These are phyloP conservation scores for Ceratobasidium papillatum DNA, from an alignment of 1,284 basidiomycete species.

Conservation along the genomic window DNA sequence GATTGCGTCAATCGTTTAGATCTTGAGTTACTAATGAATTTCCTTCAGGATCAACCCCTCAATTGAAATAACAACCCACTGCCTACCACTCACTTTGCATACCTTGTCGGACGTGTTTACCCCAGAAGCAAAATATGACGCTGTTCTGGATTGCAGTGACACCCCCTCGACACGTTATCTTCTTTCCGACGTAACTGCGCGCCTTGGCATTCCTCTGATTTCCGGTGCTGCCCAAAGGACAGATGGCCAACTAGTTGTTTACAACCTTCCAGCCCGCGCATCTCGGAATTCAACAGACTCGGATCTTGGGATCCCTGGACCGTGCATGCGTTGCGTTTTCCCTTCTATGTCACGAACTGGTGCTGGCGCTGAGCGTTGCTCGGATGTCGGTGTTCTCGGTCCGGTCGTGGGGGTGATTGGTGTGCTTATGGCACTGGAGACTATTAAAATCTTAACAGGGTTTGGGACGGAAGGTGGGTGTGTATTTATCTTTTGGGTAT, in stretches of 20 bases:
- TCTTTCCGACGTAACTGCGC: conserved; percentile 88
- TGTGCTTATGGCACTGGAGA: conserved; percentile 88
- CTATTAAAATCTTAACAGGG: conserved; percentile 81
- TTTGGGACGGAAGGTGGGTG: conserved; percentile 67
- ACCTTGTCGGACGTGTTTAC: conserved; percentile 53
- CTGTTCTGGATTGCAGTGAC: conserved; percentile 96
- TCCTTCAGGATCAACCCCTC: conserved; percentile 73
- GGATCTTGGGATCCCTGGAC: conserved; percentile 57
- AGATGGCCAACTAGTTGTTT: conserved; percentile 90
- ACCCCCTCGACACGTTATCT: conserved; percentile 93
- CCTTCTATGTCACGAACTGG: conserved; percentile 60
- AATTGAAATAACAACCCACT: conserved; percentile 63
- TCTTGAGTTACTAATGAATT: conserved; percentile 18
- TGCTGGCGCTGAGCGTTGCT: conserved; percentile 69
- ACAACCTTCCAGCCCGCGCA: conserved; percentile 60
- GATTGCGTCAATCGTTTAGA: conserved; percentile 6
- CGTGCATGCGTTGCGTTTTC: conserved; percentile 96
- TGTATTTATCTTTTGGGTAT: neutral
- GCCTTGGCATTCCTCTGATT: conserved; percentile 79
- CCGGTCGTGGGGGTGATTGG: conserved; percentile 92
- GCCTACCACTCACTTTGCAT: conserved; percentile 62
- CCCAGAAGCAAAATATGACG: conserved; percentile 67
- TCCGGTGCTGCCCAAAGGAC: conserved; percentile 92
- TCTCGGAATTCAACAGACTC: neutral
- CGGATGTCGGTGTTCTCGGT: conserved; percentile 91